A percentile compares a stretch with the other conserved stretches of the same genome.
Evolutionary conservation across 768 basidiomycete genomes (phyloP).

Genomic region (Amanita rubescens): DNA sequence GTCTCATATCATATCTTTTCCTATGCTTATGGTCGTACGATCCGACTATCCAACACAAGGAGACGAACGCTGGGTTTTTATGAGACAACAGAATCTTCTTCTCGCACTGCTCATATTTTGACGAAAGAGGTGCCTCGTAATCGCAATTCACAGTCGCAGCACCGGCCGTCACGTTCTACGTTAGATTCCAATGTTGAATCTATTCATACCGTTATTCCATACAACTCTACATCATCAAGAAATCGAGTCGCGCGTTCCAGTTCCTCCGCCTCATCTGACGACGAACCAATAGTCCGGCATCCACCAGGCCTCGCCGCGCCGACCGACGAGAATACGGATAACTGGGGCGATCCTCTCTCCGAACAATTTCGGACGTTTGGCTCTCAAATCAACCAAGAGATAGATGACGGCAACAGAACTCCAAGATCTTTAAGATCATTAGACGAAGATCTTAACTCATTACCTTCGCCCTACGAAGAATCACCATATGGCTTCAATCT

Average conservation of each 20-base stretch:
- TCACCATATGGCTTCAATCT: conserved; percentile 16
- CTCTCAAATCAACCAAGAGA: conserved; percentile 43
- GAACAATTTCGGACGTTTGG: conserved; percentile 47
- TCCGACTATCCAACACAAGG: conserved; percentile 7
- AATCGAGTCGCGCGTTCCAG: background rate
- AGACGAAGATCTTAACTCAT: conserved; percentile 8
- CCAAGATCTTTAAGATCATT: conserved; percentile 27
- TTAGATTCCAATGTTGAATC: conserved; percentile 2
- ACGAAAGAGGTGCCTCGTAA: background rate
- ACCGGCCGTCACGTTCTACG: conserved; percentile 5
- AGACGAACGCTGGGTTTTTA: background rate
- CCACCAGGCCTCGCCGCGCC: background rate
- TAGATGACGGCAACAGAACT: conserved; percentile 45
- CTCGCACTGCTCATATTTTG: background rate
- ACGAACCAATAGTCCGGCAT: background rate
- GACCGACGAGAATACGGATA: conserved; percentile 18
- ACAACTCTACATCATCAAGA: background rate
- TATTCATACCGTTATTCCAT: background rate
- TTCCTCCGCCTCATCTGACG: conserved; percentile 2
- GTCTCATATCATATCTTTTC: conserved; percentile 21
- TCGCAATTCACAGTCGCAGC: background rate
- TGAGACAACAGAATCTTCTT: background rate
- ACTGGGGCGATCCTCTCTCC: conserved; percentile 34
- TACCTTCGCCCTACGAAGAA: conserved; percentile 5
- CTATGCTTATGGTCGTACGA: conserved; percentile 18